Percentiles rank a stretch among this genome's conserved stretches.
These are phyloP conservation scores for Umbellularia californica DNA, from an alignment of 164 flowering plant genomes.

Conservation along the genomic window DNA sequence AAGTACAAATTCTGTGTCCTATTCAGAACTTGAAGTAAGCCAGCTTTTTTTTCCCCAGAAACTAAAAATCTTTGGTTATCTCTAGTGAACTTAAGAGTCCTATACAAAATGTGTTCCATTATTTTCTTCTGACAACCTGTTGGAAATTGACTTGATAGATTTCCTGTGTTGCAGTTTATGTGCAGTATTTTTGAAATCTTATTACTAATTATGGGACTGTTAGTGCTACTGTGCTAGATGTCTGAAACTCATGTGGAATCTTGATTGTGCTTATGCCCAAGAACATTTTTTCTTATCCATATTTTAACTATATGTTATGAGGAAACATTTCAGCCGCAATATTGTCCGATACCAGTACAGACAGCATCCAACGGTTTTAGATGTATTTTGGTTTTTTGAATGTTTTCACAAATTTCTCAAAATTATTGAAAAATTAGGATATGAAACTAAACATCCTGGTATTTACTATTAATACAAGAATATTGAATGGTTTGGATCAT, in stretches of 20 bases:
- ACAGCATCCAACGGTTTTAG: too few species aligned
- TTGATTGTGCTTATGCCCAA: background rate
- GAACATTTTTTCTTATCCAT: background rate
- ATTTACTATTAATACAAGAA: too few species aligned
- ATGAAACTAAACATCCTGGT: too few species aligned
- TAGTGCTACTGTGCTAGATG: background rate
- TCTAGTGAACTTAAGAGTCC: too few species aligned
- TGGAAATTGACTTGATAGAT: background rate
- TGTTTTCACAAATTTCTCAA: too few species aligned
- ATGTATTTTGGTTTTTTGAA: too few species aligned
- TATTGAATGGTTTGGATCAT: too few species aligned
- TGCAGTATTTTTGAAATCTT: background rate
- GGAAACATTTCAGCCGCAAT: too few species aligned
- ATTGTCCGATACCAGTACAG: too few species aligned
- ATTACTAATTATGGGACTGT: background rate
- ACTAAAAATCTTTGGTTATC: background rate
- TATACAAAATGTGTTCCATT: too few species aligned
- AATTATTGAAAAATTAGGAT: too few species aligned
- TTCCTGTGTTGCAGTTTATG: background rate
- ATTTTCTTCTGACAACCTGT: background rate
- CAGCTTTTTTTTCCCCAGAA: background rate
- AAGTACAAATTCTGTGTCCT: constrained; percentile 59
- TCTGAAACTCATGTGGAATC: background rate
- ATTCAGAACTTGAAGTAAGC: constrained; percentile 93
- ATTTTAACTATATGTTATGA: too few species aligned